Conservation (phyloP, 176 grass and related monocot species). For the Thinopyrum elongatum region DNA sequence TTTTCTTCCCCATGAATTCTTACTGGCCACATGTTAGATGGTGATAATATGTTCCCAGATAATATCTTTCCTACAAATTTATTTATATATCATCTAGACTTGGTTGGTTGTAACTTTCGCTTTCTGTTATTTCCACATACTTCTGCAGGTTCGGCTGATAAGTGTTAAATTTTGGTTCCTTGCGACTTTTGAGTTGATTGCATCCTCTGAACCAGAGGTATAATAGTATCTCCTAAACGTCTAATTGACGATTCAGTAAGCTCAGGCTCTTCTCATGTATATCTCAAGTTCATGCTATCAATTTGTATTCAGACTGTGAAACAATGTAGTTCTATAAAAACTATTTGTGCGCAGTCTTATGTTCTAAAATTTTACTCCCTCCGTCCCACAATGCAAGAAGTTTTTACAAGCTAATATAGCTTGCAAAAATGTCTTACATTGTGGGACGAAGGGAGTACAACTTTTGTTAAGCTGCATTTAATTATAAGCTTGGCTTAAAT, state of each 20-base stretch:
- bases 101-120: background rate
- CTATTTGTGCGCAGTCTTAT: background rate
- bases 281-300: background rate
- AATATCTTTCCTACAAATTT: background rate
- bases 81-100: constrained; percentile 10
- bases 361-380: too few relatives aligned
- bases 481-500: constrained; percentile 1
- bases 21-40: constrained; percentile 78
- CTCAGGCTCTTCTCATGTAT: background rate
- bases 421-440: too few relatives aligned
- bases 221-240: background rate
- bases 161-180: constrained; percentile 92
- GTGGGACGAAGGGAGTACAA: too few relatives aligned
- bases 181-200: constrained; percentile 88
- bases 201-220: constrained; percentile 86
- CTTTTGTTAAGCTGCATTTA: background rate
- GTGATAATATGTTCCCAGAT: background rate
- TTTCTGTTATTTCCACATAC: constrained; percentile 33
- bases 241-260: constrained; percentile 18
- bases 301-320: background rate
- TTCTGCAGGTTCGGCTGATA: constrained; percentile 67
- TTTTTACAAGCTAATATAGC: too few relatives aligned
- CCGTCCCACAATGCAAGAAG: too few relatives aligned
- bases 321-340: background rate
- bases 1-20: constrained; percentile 83